These are phyloP conservation scores for Forsythia suspensa DNA, from an alignment of 257 asterid species.

Conservation along the genomic window DNA sequence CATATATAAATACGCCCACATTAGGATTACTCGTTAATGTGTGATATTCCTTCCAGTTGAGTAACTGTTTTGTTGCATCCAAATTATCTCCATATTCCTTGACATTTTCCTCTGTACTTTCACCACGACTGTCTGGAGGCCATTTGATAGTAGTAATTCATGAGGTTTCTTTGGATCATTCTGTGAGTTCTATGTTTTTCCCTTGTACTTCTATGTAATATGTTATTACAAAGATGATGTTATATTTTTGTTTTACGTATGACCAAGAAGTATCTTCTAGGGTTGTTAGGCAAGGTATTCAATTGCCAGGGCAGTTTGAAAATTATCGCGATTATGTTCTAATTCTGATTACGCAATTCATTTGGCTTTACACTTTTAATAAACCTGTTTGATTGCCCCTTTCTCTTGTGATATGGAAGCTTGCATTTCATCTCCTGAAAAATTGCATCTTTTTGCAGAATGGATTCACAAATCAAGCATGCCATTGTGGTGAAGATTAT, in stretches of 20 bases:
- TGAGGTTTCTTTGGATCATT: background rate
- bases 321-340: too few relatives aligned
- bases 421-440: background rate
- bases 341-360: background rate
- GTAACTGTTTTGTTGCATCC: background rate
- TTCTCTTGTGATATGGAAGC: background rate
- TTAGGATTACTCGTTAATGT: too few relatives aligned
- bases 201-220: background rate
- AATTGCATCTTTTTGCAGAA: constrained; percentile 24
- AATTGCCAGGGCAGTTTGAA: background rate
- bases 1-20: too few relatives aligned
- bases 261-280: background rate
- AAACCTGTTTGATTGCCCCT: background rate
- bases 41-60: background rate
- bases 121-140: background rate
- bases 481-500: constrained; percentile 42
- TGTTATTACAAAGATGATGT: too few relatives aligned
- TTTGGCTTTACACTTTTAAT: background rate
- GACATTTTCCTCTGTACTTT: background rate
- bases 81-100: background rate
- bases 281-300: background rate
- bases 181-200: background rate
- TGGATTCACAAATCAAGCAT: constrained; percentile 49
- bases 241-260: background rate
- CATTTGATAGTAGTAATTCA: background rate